Evolutionary conservation across 305 asterid species (phyloP).

Genomic region (Fraxinus sp.): DNA sequence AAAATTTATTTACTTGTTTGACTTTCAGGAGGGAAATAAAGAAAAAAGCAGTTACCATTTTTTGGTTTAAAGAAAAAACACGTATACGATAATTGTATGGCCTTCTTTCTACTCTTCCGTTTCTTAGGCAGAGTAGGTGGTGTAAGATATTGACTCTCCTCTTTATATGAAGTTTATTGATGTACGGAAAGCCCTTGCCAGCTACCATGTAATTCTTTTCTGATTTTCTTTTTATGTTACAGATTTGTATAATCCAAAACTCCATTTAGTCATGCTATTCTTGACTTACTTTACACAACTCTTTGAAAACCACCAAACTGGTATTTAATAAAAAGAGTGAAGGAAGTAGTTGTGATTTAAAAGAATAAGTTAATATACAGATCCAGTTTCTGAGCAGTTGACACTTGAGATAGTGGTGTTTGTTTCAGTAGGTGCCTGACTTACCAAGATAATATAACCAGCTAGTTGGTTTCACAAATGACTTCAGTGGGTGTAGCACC

Average conservation of each 20-base stretch:
- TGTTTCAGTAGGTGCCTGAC: slow-evolving; percentile 28
- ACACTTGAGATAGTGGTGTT: neutral
- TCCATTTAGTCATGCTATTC: neutral
- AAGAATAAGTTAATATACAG: neutral
- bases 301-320: neutral
- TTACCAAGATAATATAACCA: slow-evolving; percentile 22
- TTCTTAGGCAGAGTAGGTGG: neutral
- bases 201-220: neutral
- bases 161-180: neutral
- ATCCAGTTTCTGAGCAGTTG: neutral
- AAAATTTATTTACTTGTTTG: neutral
- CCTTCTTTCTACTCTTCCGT: neutral
- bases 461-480: slow-evolving; percentile 32
- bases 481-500: slow-evolving; percentile 50
- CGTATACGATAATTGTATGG: neutral
- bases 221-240: neutral
- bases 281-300: neutral
- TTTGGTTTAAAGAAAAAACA: neutral
- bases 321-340: neutral
- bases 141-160: neutral
- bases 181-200: neutral
- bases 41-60: no score
- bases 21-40: no score
- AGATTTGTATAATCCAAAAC: neutral
- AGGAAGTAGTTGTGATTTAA: neutral